Percentiles rank a stretch among this genome's conserved stretches.
Evolutionary conservation across 164 flowering plant genomes (phyloP).

Genomic region (Stephania japonica): DNA sequence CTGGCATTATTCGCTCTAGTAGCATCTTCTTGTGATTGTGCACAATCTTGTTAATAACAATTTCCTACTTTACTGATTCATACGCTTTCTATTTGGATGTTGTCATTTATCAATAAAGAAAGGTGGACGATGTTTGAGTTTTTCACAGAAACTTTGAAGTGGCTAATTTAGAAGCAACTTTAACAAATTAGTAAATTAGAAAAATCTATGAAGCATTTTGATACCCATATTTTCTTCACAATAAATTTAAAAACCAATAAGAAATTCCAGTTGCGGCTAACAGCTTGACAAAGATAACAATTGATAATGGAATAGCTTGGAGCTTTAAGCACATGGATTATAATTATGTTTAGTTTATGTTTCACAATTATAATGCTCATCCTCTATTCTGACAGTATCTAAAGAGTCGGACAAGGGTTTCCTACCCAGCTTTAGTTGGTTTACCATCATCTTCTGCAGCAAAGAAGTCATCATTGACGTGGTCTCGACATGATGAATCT

Average conservation of each 20-base stretch:
- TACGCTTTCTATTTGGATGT: too few species aligned
- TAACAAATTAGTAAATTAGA: too few species aligned
- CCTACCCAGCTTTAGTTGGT: slow-evolving; percentile 25
- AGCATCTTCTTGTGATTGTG: neutral
- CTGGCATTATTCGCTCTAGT: neutral
- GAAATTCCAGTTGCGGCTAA: neutral
- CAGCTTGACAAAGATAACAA: neutral
- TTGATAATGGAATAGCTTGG: neutral
- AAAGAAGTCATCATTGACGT: slow-evolving; percentile 18
- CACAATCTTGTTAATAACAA: neutral
- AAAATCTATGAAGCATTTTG: too few species aligned
- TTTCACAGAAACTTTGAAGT: too few species aligned
- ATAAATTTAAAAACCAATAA: neutral
- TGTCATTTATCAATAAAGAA: too few species aligned
- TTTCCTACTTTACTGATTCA: too few species aligned
- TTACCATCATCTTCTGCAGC: slow-evolving; percentile 26
- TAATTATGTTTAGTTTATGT: neutral
- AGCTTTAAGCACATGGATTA: neutral
- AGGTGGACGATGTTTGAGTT: too few species aligned
- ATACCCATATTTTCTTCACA: neutral
- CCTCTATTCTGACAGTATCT: slow-evolving; percentile 20
- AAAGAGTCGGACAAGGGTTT: slow-evolving; percentile 27
- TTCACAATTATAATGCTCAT: neutral
- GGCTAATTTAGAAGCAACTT: too few species aligned
- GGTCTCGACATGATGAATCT: slow-evolving; percentile 38